These are phyloP conservation scores for Albophoma yamanashiensis DNA, from an alignment of 2,329 filamentous ascomycete species.

Conservation along the genomic window DNA sequence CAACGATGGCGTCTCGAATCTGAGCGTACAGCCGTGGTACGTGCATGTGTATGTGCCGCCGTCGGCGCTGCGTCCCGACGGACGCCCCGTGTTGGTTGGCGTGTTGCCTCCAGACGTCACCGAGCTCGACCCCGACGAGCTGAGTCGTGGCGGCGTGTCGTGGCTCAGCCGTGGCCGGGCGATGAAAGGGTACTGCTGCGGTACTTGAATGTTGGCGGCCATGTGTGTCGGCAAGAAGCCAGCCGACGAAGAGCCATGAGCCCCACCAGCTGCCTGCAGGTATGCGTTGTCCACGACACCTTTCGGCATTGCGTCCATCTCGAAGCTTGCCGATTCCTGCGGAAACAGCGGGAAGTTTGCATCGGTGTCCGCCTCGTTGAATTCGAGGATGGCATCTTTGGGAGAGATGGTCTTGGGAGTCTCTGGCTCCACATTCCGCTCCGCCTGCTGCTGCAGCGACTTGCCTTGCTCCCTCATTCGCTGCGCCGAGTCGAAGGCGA, in stretches of 20 bases:
- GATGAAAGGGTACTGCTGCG: constrained; percentile 43
- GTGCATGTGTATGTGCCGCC: constrained; percentile 92
- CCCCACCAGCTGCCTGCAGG: constrained; percentile 5
- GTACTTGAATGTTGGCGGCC: constrained; percentile 27
- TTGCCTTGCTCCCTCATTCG: constrained; percentile 51
- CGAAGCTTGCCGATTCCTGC: constrained; percentile 38
- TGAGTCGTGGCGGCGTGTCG: constrained; percentile 26
- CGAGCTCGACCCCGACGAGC: constrained; percentile 34
- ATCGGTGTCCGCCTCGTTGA: constrained; percentile 63
- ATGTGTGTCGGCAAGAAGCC: constrained; percentile 21
- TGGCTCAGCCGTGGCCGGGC: constrained; percentile 22
- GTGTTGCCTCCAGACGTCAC: constrained; percentile 23
- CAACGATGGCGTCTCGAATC: constrained; percentile 78
- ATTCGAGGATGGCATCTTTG: constrained; percentile 83
- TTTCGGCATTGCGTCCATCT: constrained; percentile 28
- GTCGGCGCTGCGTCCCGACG: constrained; percentile 57
- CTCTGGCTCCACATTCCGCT: constrained; percentile 28
- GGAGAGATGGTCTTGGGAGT: constrained; percentile 85
- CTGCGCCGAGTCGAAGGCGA: constrained; percentile 41
- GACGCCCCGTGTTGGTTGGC: constrained; percentile 32
- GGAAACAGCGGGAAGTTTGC: constrained; percentile 65
- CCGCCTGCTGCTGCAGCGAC: constrained; percentile 31
- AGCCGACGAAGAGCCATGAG: not conserved
- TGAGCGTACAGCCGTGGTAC: constrained; percentile 78
- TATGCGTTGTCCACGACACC: constrained; percentile 11